Evolutionary conservation across 192 early-diverging fungal species (phyloP).

Genomic region (Radiomyces spectabilis): DNA sequence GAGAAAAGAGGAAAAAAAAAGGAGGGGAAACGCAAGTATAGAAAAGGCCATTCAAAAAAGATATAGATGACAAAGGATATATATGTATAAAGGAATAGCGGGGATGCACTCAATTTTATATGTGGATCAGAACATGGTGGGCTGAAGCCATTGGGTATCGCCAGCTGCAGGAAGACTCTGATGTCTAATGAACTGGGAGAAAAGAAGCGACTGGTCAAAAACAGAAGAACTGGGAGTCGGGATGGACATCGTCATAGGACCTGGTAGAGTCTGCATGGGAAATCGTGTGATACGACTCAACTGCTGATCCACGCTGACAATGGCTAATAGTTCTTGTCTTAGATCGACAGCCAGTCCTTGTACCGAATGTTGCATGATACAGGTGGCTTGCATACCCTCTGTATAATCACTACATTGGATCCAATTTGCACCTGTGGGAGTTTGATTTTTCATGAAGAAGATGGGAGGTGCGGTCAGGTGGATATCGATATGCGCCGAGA

Average conservation of each 20-base stretch:
- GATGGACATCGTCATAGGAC: not conserved
- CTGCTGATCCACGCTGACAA: conserved; percentile 10
- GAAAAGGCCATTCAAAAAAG: not conserved
- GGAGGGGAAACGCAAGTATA: not conserved
- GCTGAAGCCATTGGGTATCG: not conserved
- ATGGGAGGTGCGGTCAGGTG: conserved; percentile 43
- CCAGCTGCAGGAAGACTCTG: no score
- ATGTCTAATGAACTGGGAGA: no score
- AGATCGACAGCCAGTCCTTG: conserved; percentile 33
- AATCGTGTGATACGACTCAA: conserved; percentile 17
- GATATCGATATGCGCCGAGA: conserved; percentile 42
- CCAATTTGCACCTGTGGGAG: conserved; percentile 24
- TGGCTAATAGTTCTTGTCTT: conserved; percentile 13
- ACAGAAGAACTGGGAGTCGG: not conserved
- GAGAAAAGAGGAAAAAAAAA: not conserved
- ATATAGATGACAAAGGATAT: not conserved
- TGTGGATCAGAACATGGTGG: not conserved
- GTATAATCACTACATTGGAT: conserved; percentile 61
- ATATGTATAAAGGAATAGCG: no score
- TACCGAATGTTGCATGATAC: conserved; percentile 39
- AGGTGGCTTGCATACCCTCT: conserved; percentile 52
- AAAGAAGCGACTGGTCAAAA: not conserved
- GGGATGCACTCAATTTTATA: not conserved
- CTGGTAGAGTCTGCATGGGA: no score
- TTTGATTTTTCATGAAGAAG: conserved; percentile 52